Evolutionary conservation across 1,284 basidiomycete species (phyloP), one percentile per base, ranked within the genome.

Genomic region (Fomes fomentarius): DNA sequence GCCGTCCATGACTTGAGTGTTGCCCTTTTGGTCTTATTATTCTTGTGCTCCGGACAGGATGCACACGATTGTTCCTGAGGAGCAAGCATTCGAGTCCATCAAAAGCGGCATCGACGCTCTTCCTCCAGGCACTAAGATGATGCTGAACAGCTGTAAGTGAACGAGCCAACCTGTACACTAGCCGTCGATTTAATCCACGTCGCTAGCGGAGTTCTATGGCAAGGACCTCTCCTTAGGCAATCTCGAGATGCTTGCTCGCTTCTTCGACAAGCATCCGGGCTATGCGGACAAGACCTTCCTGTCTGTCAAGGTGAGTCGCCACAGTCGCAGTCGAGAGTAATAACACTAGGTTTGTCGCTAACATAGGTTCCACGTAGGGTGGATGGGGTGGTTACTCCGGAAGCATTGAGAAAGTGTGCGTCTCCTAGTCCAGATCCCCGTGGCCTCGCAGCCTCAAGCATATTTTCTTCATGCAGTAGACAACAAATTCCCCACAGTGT

Each of bases 51-150:
- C 14, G 14, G 15, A 24, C 19, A 21, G 39, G 14, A 14, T 21
- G n/a, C 17, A 12, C 43, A 44, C 35, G 4, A 71, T 70, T 4
- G 66, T 75, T 1, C 66, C 79, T 0, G 81, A 87, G 34, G 76
- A 81, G 43, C 71, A 78, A 19, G 76, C 77, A 6, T 85, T 88
- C 51, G 76, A 75, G 24, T 71, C 80, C 3, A 82, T 88, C 72
- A 83, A 80, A 63, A 77, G 82, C 12, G 78, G 79, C 4, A 71
- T 87, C 43, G 76, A 81, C 21, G 77, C 79, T 0, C 71, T 78
- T 9, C 76, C 76, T 6, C 49, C 66, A 0, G 73, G 71, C n/a
- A 62, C 73, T 33, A 83, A 77, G 57, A 71, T 74, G 68, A 52
- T 78, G 31, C 49, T 79, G 52, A 77, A 77, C 43, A 74, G 71